Evolutionary conservation across 1,284 basidiomycete genomes (phyloP).

Genomic region (Cutaneotrichosporon cutaneum): DNA sequence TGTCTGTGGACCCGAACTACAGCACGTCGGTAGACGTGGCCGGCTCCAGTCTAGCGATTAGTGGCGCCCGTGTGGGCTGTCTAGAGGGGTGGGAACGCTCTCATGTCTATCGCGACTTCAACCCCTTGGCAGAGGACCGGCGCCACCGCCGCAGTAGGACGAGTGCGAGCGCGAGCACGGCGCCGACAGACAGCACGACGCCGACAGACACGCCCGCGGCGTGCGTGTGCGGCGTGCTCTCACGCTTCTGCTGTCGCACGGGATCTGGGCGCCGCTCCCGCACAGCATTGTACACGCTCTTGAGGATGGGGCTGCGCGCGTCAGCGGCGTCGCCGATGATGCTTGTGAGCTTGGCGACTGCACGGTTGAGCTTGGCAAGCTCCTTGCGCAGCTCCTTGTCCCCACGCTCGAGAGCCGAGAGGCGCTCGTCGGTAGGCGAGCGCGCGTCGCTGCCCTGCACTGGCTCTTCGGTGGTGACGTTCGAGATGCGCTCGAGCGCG

Average conservation of each 20-base stretch:
- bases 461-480: not conserved
- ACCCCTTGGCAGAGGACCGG: not conserved
- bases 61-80: too few species aligned
- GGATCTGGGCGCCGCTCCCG: not conserved
- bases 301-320: constrained; percentile 7
- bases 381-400: constrained; percentile 4
- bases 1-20: too few species aligned
- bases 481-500: constrained; percentile 19
- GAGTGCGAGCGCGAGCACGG: constrained; percentile 10
- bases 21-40: too few species aligned
- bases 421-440: not conserved
- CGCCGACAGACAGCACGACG: not conserved
- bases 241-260: not conserved
- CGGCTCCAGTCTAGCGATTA: too few species aligned
- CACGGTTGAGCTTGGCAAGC: constrained; percentile 4
- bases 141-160: constrained; percentile 5
- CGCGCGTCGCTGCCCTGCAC: not conserved
- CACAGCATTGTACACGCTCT: constrained; percentile 7
- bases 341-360: not conserved
- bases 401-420: constrained; percentile 6
- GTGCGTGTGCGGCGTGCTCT: not conserved
- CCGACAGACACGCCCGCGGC: not conserved
- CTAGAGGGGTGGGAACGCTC: too few species aligned
- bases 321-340: constrained; percentile 14
- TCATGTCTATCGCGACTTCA: constrained; percentile 5